Percentiles rank a stretch among this genome's conserved stretches.
phyloP scores from a whole-genome alignment of 2,329 filamentous ascomycete genomes.

The Colletotrichum neosansevieriae region DNA sequence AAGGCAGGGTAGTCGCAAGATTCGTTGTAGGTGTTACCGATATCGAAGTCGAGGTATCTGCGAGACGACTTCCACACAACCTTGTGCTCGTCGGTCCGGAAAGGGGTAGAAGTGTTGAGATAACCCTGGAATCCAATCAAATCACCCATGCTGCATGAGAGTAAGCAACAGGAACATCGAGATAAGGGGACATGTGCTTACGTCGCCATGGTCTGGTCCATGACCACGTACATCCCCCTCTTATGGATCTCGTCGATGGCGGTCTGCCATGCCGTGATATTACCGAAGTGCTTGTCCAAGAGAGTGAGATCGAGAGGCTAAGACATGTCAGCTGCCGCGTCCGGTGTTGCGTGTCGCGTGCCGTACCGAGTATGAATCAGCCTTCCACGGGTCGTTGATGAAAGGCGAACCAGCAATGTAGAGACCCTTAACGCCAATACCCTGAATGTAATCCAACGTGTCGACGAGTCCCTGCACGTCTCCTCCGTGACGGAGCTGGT shows the following conservation, averaged over 20 bases:
- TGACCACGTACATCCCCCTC: conserved; percentile 73
- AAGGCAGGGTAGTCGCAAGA: conserved; percentile 71
- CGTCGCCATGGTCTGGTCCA: conserved; percentile 71
- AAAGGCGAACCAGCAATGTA: conserved; percentile 74
- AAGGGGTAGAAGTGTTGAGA: conserved; percentile 69
- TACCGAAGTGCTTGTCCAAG: conserved; percentile 72
- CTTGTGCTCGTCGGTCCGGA: conserved; percentile 66
- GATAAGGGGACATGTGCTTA: conserved; percentile 10
- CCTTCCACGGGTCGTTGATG: conserved; percentile 74
- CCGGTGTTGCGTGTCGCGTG: neutral
- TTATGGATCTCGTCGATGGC: conserved; percentile 71
- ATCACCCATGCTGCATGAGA: conserved; percentile 67
- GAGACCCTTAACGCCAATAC: conserved; percentile 72
- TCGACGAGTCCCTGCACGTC: conserved; percentile 69
- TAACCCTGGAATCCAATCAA: conserved; percentile 72
- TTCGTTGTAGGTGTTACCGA: conserved; percentile 65
- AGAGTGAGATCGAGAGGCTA: conserved; percentile 70
- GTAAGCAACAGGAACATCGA: conserved; percentile 19
- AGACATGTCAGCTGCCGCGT: conserved; percentile 43
- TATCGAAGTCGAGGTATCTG: conserved; percentile 69
- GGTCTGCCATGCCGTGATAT: conserved; percentile 67
- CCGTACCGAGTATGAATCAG: conserved; percentile 65
- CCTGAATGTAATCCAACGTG: conserved; percentile 73
- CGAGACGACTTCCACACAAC: conserved; percentile 67
- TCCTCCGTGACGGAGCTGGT: conserved; percentile 73